Evolutionary conservation across 768 basidiomycete species (phyloP), one percentile per base, ranked within the genome.

Genomic region (Tulasnella calospora): DNA sequence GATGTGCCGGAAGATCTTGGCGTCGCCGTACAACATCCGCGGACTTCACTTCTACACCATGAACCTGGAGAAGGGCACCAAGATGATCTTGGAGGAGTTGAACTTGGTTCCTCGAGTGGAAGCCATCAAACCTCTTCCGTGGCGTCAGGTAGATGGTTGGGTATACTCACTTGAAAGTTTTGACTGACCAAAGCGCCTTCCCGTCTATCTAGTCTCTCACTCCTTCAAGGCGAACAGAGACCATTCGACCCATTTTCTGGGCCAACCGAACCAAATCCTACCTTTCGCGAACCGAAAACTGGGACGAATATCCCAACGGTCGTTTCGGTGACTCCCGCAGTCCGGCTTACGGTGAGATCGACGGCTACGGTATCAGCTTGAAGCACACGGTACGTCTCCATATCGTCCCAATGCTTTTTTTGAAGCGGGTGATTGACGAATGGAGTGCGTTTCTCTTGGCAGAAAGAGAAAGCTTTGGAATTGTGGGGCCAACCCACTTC

Each of bases 241-340:
- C 89, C 71, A 99, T 97, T 80, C 92, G 98, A 44, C 98, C 98
- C 3, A 99, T 99, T 83, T 99, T 99, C 87, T 99, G 97, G 96
- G 95, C 98, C 17, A 99, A 99, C 86, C 89, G 97, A 51, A 89
- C 95, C 47, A 93, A 96, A 83, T 98, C 96, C 0, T 99, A 99
- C 84, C 87, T 99, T 70, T 94, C 94, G 10, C 92, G 97, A 76
- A 99, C 98, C 19, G 96, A 98, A 83, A 94, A 98, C 83, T 99
- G 98, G 98, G 98, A 99, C 83, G 97, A 99, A 84, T 99, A 98
- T 84, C 98, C 98, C 73, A 99, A 99, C 84, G 98, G 98, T 77
- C 94, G 98, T 81, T 99, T 97, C 83, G 98, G 98, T 81, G 98
- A 99, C 85, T 92, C 96, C 9, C 90, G 98, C 78, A 95, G 93